Base-by-base conservation (phyloP, 177 flowering plant genomes). In the Tripterygium wilfordii region DNA sequence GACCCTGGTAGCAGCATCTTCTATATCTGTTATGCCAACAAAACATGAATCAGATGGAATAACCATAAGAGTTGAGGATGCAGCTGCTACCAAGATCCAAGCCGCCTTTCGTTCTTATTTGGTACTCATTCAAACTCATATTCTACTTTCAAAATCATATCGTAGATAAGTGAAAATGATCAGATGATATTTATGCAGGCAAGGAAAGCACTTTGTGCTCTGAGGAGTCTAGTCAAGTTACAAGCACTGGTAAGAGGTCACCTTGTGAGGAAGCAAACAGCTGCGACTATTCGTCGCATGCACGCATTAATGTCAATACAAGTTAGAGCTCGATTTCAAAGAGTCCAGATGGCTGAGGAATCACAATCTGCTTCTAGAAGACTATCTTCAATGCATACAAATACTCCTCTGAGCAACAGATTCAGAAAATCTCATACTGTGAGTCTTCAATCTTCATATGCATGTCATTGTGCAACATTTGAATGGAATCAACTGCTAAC, bases 211-310 rank as follows among this genome's bases (percentile, higher is more conserved):
- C 53, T 83, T 31, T 15, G 64, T 21, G 91, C 91, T 43, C 57
- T 83, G 50, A 78, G 62, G 58, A 83, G 78, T 29, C 53, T 83
- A 26, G 91, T 83, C 14, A 80, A 76, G 62, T 42, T 83, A 54
- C 91, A 83, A 66, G 91, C 91, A 35, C 43, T 75, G 13, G 85
- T 83, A n/a, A 74, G 87, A 44, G 91, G 87, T 53, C 65, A 78
- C 68, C 63, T 68, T 17, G 91, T 83, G 57, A 77, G 91, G 66
- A 83, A 77, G 61, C 84, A 72, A 53, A 70, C 78, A 2, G 57
- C 61, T 15, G 72, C 71, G 5, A 75, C 77, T 2, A 46, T 80
- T 13, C 46, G 67, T 35, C 41, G 77, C 33, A 74, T 83, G 81
- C 81, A 78, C 35, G 72, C 91, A 5, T 42, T 79, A 46, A 68